Base-by-base conservation (phyloP, 441 rosid species). In the Corymbia citriodora region DNA sequence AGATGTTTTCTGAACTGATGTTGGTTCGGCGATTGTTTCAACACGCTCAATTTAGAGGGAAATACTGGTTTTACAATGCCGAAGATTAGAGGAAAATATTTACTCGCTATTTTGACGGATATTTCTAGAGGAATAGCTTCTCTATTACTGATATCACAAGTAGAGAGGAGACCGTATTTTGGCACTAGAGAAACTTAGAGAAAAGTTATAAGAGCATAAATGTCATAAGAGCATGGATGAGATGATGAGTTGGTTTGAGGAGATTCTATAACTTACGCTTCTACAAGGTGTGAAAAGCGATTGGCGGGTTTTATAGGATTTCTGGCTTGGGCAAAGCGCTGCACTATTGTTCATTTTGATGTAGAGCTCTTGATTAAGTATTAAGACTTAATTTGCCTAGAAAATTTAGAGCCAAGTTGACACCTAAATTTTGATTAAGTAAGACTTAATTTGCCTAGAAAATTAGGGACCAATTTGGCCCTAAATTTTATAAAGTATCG, bases 311-410 rank as follows among this genome's bases (percentile, higher is more conserved):
- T 90, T 97, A 88, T 96, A 97, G 92, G 92, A 92, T 53, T 98
- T 98, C 94, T 98, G 99, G 99, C 95, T 98, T 88, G 97, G 95
- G 92, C 98, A 97, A 94, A 99, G 99, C 79, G 97, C 96, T 40
- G 89, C 95, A 63, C 87, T 97, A 90, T 93, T 98, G 91, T 97
- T 98, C n/a, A 92, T 94, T 92, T 94, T 98, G 90, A 96, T 97
- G 97, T 97, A 96, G 93, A 96, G 99, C 93, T 92, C 95, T 53
- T 36, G 40, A 36, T 36, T 36, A 36, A 36, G 40, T 36, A 36
- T 36, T 36, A 36, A 36, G 40, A 36, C 40, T 36, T 36, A 36
- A 36, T 36, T 36, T 36, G 40, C 40, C 40, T 36, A 36, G 40
- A 36, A 36, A 36, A 36, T 36, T 36, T 33, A 33, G 33, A 33